phyloP scores from a whole-genome alignment of 2,329 filamentous ascomycete species.

The Xylariomycetidae sp. region DNA sequence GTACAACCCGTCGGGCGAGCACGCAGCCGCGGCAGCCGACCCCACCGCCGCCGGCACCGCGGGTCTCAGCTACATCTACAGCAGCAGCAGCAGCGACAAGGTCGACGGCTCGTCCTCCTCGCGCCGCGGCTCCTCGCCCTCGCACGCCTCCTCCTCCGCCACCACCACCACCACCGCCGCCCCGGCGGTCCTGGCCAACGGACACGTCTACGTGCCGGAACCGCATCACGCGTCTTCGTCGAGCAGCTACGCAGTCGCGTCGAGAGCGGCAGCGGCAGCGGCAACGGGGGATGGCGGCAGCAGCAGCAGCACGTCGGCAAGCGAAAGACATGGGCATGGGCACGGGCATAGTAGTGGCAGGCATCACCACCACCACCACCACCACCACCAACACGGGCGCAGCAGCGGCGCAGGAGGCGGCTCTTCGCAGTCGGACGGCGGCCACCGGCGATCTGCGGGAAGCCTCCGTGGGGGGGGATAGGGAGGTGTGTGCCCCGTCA shows the following conservation, averaged over 20 bases:
- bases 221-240: slow-evolving; percentile 12
- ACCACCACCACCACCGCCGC: slow-evolving; percentile 12
- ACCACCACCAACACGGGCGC: neutral
- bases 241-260: neutral
- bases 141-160: slow-evolving; percentile 20
- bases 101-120: slow-evolving; percentile 11
- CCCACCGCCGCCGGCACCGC: slow-evolving; percentile 15
- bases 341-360: no score
- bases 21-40: neutral
- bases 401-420: slow-evolving; percentile 13
- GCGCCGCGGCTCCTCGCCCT: no score
- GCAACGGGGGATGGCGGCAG: neutral
- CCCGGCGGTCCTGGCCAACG: slow-evolving; percentile 23
- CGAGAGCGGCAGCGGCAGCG: neutral
- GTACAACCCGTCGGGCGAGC: neutral
- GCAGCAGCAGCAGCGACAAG: slow-evolving; percentile 24
- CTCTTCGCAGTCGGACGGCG: slow-evolving; percentile 21
- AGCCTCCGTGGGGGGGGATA: slow-evolving; percentile 25
- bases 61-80: slow-evolving; percentile 22
- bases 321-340: no score
- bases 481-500: slow-evolving; percentile 5
- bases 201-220: slow-evolving; percentile 29
- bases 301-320: neutral
- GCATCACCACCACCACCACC: neutral
- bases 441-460: slow-evolving; percentile 26